These are phyloP conservation scores for Xylaria nigripes DNA, from an alignment of 495 filamentous ascomycete species.

Conservation along the genomic window DNA sequence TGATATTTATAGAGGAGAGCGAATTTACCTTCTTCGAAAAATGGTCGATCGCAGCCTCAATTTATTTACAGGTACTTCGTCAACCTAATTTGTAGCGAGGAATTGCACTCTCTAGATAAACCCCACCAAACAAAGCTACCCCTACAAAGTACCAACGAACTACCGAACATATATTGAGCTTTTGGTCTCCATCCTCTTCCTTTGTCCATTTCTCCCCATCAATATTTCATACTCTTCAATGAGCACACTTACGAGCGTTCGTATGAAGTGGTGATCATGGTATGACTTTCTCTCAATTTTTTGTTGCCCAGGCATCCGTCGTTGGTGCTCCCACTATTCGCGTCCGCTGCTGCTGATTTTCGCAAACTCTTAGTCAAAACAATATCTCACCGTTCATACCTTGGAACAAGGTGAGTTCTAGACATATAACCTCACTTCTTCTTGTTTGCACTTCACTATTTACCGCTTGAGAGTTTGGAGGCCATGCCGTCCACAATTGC, in stretches of 20 bases:
- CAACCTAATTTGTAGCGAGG: too few relatives aligned
- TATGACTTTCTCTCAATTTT: conserved; percentile 13
- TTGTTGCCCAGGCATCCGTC: neutral
- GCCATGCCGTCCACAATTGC: neutral
- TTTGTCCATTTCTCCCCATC: neutral
- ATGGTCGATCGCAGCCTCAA: too few relatives aligned
- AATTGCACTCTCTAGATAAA: too few relatives aligned
- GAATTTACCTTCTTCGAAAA: too few relatives aligned
- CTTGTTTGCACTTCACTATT: neutral
- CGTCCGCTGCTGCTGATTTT: conserved; percentile 1
- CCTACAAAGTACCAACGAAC: too few relatives aligned
- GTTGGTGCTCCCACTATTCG: neutral
- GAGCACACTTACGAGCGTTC: neutral
- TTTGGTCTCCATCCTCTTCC: neutral
- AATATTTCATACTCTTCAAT: neutral
- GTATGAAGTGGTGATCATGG: conserved; percentile 34
- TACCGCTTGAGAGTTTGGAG: neutral
- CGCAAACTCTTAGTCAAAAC: conserved; percentile 65
- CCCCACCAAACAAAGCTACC: conserved; percentile 24
- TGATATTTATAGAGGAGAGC: too few relatives aligned
- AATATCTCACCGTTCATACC: conserved; percentile 89
- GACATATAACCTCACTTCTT: neutral
- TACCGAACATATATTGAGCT: too few relatives aligned
- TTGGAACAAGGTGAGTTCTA: conserved; percentile 67
- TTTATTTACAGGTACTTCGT: too few relatives aligned